A percentile compares a stretch with the other conserved stretches of the same genome.
Conservation (phyloP, 306 rosid genomes). For the Castanopsis chinensis region DNA sequence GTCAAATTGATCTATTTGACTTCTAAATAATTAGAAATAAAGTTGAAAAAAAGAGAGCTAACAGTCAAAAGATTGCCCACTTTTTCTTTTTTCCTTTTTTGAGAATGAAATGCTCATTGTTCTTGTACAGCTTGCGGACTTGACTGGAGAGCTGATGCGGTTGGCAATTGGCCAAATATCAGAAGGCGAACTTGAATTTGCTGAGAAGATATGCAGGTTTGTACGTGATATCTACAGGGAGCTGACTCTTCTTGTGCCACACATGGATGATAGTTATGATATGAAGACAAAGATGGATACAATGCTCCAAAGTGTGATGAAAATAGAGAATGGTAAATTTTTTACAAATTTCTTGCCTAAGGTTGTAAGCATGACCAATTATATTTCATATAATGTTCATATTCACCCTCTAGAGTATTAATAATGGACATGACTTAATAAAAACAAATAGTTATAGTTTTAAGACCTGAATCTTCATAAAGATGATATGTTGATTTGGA, state of each 20-base stretch:
- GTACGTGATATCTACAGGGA: slow-evolving; percentile 89
- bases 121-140: slow-evolving; percentile 80
- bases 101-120: slow-evolving; percentile 14
- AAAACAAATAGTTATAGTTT: neutral
- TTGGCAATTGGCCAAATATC: slow-evolving; percentile 92
- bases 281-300: slow-evolving; percentile 86
- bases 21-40: neutral
- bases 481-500: neutral
- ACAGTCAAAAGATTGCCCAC: slow-evolving; percentile 8
- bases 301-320: slow-evolving; percentile 90
- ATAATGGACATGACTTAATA: neutral
- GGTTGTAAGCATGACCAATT: slow-evolving; percentile 1
- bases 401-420: neutral
- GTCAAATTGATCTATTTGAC: slow-evolving; percentile 7
- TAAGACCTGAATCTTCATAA: no score
- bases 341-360: slow-evolving; percentile 2
- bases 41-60: no score
- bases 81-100: neutral
- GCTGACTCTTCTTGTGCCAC: slow-evolving; percentile 76
- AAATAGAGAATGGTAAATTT: slow-evolving; percentile 88
- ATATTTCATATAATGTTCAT: neutral
- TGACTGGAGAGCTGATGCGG: slow-evolving; percentile 98
- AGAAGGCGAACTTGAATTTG: slow-evolving; percentile 85
- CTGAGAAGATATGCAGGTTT: slow-evolving; percentile 80
- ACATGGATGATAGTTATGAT: slow-evolving; percentile 78